Evolutionary conservation across 2,329 filamentous ascomycete species (phyloP), one percentile per base, ranked within the genome.

Genomic region (Stagonosporopsis rhizophila): DNA sequence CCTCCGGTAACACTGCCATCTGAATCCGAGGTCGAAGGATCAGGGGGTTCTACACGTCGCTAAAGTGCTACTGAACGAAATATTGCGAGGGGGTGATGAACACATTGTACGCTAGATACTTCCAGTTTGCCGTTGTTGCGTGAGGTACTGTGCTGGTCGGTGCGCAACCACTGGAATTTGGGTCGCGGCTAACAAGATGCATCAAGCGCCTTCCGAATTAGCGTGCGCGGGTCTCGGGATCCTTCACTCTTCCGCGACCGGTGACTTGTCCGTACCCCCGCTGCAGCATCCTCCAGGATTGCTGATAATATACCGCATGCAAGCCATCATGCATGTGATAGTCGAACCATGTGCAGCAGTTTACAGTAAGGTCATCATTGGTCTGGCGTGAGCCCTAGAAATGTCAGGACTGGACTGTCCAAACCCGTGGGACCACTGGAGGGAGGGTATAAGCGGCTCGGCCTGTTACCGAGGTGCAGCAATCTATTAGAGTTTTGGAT

Each of bases 391-490:
- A 32, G 30, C 30, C 12, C n/a, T n/a, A 6, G 14, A 32, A n/a
- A 15, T 38, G 32, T 38, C 44, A 37, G n/a, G 12, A 14, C 19
- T 39, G 17, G 19, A 14, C 9, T 30, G 12, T 44, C n/a, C 15
- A 44, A 20, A 44, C 15, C 14, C 42, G 25, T 15, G 30, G 14
- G 30, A 32, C 7, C 22, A 8, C 14, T 15, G 30, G 25, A 25
- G 34, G 5, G 28, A 30, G 25, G 34, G 22, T 47, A 17, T 46
- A 17, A 28, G 9, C 41, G n/a, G 41, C 35, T 35, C 40, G 41
- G 46, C 23, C 44, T 37, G 17, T 15, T 42, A 19, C 46, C 52
- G 52, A 55, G n/a, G 19, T 34, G 45, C 25, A 48, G 19, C 38
- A 11, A 27, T 32, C n/a, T 11, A 28, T 19, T 35, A 40, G 17